Percentiles rank a stretch among this genome's conserved stretches.
Conservation (phyloP, 805 yeast species). For the Metschnikowia kofuensis region DNA sequence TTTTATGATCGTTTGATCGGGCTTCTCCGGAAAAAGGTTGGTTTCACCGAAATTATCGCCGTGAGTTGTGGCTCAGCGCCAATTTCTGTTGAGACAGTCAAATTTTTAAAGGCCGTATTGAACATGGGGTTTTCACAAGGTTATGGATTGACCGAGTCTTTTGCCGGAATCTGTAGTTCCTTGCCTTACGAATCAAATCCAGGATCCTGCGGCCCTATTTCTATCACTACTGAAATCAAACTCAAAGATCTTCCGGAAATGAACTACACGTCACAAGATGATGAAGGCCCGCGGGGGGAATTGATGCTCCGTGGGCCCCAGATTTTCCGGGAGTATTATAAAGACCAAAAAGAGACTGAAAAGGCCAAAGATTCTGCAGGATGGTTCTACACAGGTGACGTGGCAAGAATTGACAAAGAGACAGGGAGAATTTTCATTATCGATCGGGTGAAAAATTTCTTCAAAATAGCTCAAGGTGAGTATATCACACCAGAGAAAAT, state of each 20-base stretch:
- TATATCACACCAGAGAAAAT: conserved; percentile 20
- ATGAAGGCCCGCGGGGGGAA: conserved; percentile 29
- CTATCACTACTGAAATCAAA: conserved; percentile 19
- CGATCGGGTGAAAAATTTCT: conserved; percentile 21
- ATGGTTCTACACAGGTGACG: conserved; percentile 33
- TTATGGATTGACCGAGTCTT: conserved; percentile 35
- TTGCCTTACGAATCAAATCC: conserved; percentile 20
- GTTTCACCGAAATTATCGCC: conserved; percentile 26
- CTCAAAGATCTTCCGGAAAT: conserved; percentile 24
- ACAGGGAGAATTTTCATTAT: conserved; percentile 28
- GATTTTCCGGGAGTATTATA: conserved; percentile 24
- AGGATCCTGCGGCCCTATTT: conserved; percentile 24
- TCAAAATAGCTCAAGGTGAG: conserved; percentile 22
- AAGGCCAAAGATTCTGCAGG: conserved; percentile 21
- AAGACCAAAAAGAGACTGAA: conserved; percentile 24
- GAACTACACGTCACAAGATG: conserved; percentile 22
- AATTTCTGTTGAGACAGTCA: conserved; percentile 20
- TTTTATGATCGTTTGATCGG: conserved; percentile 35
- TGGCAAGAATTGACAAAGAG: conserved; percentile 48
- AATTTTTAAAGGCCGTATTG: conserved; percentile 24
- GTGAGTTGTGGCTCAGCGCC: conserved; percentile 29
- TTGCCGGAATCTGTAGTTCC: conserved; percentile 22
- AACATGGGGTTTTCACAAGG: conserved; percentile 29
- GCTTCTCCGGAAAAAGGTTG: conserved; percentile 30
- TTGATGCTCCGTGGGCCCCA: conserved; percentile 27